Percentiles rank a stretch among this genome's conserved stretches.
Evolutionary conservation across 2,329 filamentous ascomycete species (phyloP).

Genomic region (Ophiostoma novo-ulmi): DNA sequence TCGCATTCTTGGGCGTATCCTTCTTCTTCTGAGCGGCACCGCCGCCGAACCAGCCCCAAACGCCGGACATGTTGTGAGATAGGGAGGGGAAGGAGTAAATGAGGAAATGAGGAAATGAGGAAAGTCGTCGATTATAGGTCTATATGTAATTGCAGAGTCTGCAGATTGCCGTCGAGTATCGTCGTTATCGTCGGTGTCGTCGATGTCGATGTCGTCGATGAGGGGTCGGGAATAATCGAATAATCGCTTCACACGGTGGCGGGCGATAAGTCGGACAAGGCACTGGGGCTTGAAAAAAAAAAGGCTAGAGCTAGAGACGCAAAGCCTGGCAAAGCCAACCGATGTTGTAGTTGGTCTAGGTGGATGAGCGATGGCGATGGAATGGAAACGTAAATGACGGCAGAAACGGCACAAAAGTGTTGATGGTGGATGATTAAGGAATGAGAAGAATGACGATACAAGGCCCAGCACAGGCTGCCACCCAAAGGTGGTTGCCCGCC

Average conservation of each 20-base stretch:
- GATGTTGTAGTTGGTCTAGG: background rate
- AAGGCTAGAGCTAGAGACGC: background rate
- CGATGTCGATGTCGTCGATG: background rate
- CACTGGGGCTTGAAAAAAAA: background rate
- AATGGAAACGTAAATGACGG: background rate
- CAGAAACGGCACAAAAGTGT: background rate
- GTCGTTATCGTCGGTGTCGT: slow-evolving; percentile 9
- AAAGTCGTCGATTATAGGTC: background rate
- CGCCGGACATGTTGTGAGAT: slow-evolving; percentile 50
- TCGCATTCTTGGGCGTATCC: slow-evolving; percentile 94
- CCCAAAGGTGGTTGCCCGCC: background rate
- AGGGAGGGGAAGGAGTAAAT: background rate
- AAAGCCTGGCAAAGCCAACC: background rate
- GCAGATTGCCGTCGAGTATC: background rate
- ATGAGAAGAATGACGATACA: slow-evolving; percentile 13
- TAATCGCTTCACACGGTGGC: background rate
- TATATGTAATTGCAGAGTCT: background rate
- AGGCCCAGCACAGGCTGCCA: slow-evolving; percentile 5
- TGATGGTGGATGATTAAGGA: slow-evolving; percentile 1
- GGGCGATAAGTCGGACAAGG: slow-evolving; percentile 1
- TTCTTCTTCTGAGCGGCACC: slow-evolving; percentile 77
- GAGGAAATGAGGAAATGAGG: background rate
- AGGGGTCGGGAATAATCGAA: slow-evolving; percentile 8
- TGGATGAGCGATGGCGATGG: background rate
- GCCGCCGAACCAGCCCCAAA: slow-evolving; percentile 92